Percentiles rank a stretch among this genome's conserved stretches.
phyloP scores from a whole-genome alignment of 768 basidiomycete genomes.

The Agrocybe chaxingu region DNA sequence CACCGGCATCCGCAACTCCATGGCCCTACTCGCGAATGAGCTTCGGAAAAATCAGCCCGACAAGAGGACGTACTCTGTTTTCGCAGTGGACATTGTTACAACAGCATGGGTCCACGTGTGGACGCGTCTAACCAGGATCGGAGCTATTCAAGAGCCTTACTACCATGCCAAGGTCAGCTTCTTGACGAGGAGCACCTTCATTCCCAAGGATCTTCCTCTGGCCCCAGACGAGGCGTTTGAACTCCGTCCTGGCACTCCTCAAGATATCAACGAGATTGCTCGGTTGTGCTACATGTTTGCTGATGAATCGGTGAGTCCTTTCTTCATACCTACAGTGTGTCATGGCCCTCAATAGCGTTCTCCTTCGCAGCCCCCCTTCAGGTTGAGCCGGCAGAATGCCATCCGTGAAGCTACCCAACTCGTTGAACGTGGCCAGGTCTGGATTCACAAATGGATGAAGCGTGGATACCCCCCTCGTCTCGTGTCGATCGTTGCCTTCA shows the following conservation, averaged over 20 bases:
- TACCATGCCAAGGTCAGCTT: slow-evolving; percentile 59
- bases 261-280: slow-evolving; percentile 39
- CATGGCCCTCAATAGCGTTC: slow-evolving; percentile 2
- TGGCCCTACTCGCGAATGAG: slow-evolving; percentile 38
- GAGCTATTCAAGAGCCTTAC: slow-evolving; percentile 38
- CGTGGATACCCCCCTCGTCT: slow-evolving; percentile 28
- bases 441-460: slow-evolving; percentile 46
- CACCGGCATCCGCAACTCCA: slow-evolving; percentile 30
- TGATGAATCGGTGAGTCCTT: slow-evolving; percentile 46
- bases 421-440: slow-evolving; percentile 45
- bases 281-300: slow-evolving; percentile 56
- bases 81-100: slow-evolving; percentile 49
- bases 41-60: slow-evolving; percentile 32
- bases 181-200: slow-evolving; percentile 46
- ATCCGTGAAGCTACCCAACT: slow-evolving; percentile 47
- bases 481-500: slow-evolving; percentile 67
- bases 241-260: slow-evolving; percentile 39
- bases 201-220: slow-evolving; percentile 12
- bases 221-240: slow-evolving; percentile 20
- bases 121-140: slow-evolving; percentile 42
- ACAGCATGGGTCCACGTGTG: slow-evolving; percentile 45
- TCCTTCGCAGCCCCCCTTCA: slow-evolving; percentile 50
- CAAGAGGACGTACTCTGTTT: slow-evolving; percentile 62
- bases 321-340: background rate
- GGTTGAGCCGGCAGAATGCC: slow-evolving; percentile 39